A percentile compares a stretch with the other conserved stretches of the same genome.
Conservation (phyloP, 2,329 filamentous ascomycete genomes). For the Paraphaeosphaeria sporulosa region DNA sequence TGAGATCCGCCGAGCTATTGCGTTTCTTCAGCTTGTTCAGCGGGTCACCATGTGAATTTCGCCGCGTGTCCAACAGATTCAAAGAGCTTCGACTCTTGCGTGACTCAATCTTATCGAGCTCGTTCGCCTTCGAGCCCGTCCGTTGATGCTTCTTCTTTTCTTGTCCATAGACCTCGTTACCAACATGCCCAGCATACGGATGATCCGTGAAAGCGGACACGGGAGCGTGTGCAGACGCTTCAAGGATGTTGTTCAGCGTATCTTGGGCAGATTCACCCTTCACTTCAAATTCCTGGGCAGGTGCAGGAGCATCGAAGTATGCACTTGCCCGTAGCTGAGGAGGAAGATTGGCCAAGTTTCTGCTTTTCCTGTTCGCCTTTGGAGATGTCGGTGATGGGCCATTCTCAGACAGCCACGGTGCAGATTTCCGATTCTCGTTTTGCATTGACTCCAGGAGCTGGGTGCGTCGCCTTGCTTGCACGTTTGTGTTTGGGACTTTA, state of each 20-base stretch:
- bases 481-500: conserved; percentile 69
- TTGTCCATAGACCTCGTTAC: conserved; percentile 75
- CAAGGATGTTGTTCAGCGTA: conserved; percentile 89
- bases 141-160: conserved; percentile 38
- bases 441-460: conserved; percentile 74
- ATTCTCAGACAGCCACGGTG: conserved; percentile 52
- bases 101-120: conserved; percentile 31
- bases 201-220: conserved; percentile 93
- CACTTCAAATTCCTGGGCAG: conserved; percentile 63
- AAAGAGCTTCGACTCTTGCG: conserved; percentile 49
- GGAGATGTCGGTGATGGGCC: conserved; percentile 22
- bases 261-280: conserved; percentile 83
- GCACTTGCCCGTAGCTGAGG: conserved; percentile 88
- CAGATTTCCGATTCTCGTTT: conserved; percentile 61
- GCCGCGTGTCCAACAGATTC: conserved; percentile 47
- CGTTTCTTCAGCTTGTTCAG: conserved; percentile 53
- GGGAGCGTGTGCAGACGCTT: conserved; percentile 86
- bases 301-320: conserved; percentile 79
- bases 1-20: conserved; percentile 49
- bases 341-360: conserved; percentile 67
- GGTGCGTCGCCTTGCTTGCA: conserved; percentile 74
- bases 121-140: conserved; percentile 52
- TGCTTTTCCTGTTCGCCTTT: conserved; percentile 39
- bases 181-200: conserved; percentile 77
- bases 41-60: conserved; percentile 45